Base-by-base conservation (phyloP, 1,284 basidiomycete species). In the Trametes versicolor region DNA sequence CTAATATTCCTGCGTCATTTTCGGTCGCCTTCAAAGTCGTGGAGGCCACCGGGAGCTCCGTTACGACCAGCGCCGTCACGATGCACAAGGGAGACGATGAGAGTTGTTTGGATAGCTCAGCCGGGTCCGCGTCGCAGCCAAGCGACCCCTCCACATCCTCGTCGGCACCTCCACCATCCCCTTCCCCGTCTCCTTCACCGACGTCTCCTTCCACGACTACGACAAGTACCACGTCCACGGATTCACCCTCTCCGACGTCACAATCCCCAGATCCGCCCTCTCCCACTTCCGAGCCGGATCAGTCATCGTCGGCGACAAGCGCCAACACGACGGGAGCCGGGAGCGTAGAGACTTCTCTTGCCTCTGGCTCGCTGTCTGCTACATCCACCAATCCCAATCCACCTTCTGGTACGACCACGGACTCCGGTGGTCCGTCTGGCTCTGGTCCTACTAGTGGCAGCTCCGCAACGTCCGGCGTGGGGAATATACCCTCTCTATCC, bases 21-120 rank as follows among this genome's bases (percentile, higher is more conserved):
- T n/a, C 21, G 7, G 13, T 61, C 17, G 7, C 32, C 1, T 49
- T 61, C 7, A 32, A 61, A 25, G 45, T 61, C 13, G 45, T n/a
- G 19, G 60, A 61, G 23, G 32, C 12, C 23, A 55, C 52, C 0
- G 60, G 60, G 0, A 21, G 45, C 60, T 12, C 49, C 43, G 4
- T 36, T 25, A 12, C n/a, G 19, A 51, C 50, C 15, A 34, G 47
- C 4, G 19, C 45, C 1, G 10, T 55, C 4, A 39, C 45, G 9
- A 27, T 61, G 29, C 52, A 45, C 13, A 36, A 25, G 9, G 45
- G 60, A 2, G 4, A 19, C 0, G 52, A 55, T 25, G 41, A 32
- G n/a, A 50, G 53, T 21, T 61, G 60, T 25, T n/a, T 61, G 29
- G 7, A 10, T 4, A n/a, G n/a, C 2, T 34, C 43, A 4, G n/a